Base-by-base conservation (phyloP, 306 rosid species). In the Urtica urens region DNA sequence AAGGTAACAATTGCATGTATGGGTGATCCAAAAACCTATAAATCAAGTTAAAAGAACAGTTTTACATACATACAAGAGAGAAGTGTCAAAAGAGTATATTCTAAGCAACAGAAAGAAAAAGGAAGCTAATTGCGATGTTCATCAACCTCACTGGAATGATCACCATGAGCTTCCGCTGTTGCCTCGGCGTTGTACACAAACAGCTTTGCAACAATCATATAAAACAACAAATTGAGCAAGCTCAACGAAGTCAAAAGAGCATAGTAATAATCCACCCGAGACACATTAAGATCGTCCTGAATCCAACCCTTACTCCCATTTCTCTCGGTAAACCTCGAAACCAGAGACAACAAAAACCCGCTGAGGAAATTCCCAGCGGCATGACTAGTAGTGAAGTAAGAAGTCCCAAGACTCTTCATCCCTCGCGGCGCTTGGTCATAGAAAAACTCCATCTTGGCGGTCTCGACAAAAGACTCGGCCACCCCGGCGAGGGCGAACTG, bases 341-440 rank as follows among this genome's bases (percentile, higher is more conserved):
- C 86, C 23, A 80, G 72, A 1, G 77, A 26, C 8, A 87, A 64
- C 46, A 87, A 18, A 46, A 80, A 74, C 39, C 73, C 78, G 46
- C 88, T 70, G 1, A 83, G 69, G 20, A 87, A 80, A 41, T 69
- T 58, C 29, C 94, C 96, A 24, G 78, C 33, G 4, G 88, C 96
- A 34, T 73, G 9, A 49, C 76, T 69, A 34, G 76, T 79, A 0
- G 83, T 71, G 65, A 53, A 80, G 57, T 70, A 87, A 8, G 93
- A 65, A 11, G 86, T 76, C 21, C 94, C 96, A 3, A 87, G 66
- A 48, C 94, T 87, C 42, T 87, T 83, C 88, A 78, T 76, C 52
- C 73, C 68, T 38, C 72, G 63, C 4, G 96, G 96, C 10, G 94
- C 93, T 51, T 87, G 96, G 56, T 80, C 93, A 22, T 83, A 87